phyloP scores from a whole-genome alignment of 2,329 filamentous ascomycete genomes.

The Penicillium sclerotiorum region DNA sequence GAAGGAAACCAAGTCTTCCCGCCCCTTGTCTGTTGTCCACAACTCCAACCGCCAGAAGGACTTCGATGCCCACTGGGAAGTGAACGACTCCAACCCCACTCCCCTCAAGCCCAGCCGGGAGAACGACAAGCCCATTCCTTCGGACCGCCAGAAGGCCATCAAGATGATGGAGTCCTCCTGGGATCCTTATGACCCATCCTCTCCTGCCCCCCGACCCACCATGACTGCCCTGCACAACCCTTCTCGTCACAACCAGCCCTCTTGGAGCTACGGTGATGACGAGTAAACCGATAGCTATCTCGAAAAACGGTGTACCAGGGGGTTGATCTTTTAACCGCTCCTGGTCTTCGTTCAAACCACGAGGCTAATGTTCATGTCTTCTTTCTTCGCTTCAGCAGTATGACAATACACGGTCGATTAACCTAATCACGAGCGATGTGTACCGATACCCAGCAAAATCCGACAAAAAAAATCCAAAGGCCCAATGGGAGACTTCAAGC shows the following conservation, averaged over 20 bases:
- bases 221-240: constrained; percentile 28
- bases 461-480: too few relatives aligned
- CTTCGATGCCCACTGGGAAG: constrained; percentile 76
- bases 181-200: constrained; percentile 44
- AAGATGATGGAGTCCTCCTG: constrained; percentile 71
- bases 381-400: constrained; percentile 4
- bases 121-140: constrained; percentile 53
- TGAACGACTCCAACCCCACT: constrained; percentile 48
- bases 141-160: constrained; percentile 68
- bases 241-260: constrained; percentile 36
- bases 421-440: constrained; percentile 25
- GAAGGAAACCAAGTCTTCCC: constrained; percentile 33
- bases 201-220: constrained; percentile 34
- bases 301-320: too few relatives aligned
- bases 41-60: constrained; percentile 72
- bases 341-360: neutral
- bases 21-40: constrained; percentile 66
- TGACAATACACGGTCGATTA: constrained; percentile 9
- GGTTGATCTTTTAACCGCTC: neutral
- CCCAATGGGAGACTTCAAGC: neutral
- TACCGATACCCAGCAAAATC: constrained; percentile 25
- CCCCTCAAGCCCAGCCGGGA: too few relatives aligned
- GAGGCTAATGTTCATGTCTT: neutral
- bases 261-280: constrained; percentile 49
- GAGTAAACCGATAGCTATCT: constrained; percentile 20